phyloP scores from a whole-genome alignment of 257 asterid species.

The Eucommia ulmoides region DNA sequence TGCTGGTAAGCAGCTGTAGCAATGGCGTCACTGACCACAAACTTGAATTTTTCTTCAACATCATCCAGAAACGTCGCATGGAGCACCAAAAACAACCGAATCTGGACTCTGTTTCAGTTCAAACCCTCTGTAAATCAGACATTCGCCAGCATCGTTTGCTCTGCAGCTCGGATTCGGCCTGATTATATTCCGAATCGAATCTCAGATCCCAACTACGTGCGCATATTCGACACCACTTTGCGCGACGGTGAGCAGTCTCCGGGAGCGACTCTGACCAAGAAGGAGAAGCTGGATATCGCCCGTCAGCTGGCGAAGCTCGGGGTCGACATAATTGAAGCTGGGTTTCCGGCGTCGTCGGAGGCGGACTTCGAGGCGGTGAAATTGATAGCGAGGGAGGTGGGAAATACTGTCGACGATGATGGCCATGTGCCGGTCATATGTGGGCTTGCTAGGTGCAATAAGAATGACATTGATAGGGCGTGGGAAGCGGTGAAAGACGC shows the following conservation, averaged over 20 bases:
- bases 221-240: slow-evolving; percentile 88
- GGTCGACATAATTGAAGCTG: slow-evolving; percentile 92
- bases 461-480: slow-evolving; percentile 76
- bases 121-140: background rate
- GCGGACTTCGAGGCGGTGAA: slow-evolving; percentile 84
- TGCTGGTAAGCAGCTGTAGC: too few relatives aligned
- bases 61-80: too few relatives aligned
- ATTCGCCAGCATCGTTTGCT: slow-evolving; percentile 39
- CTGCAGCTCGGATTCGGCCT: slow-evolving; percentile 34
- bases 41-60: too few relatives aligned
- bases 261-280: slow-evolving; percentile 92
- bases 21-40: too few relatives aligned
- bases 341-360: slow-evolving; percentile 88
- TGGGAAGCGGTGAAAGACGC: slow-evolving; percentile 96
- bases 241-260: slow-evolving; percentile 99
- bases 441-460: slow-evolving; percentile 85
- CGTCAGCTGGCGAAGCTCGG: slow-evolving; percentile 80
- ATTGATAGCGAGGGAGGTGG: slow-evolving; percentile 70
- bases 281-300: slow-evolving; percentile 85
- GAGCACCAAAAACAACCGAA: background rate
- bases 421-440: slow-evolving; percentile 78
- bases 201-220: slow-evolving; percentile 76
- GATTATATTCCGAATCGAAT: slow-evolving; percentile 64
- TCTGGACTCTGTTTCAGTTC: background rate
- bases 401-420: slow-evolving; percentile 21